Evolutionary conservation across 2,329 filamentous ascomycete genomes (phyloP), one percentile per base, ranked within the genome.

Genomic region (Sordariomycetes sp.): DNA sequence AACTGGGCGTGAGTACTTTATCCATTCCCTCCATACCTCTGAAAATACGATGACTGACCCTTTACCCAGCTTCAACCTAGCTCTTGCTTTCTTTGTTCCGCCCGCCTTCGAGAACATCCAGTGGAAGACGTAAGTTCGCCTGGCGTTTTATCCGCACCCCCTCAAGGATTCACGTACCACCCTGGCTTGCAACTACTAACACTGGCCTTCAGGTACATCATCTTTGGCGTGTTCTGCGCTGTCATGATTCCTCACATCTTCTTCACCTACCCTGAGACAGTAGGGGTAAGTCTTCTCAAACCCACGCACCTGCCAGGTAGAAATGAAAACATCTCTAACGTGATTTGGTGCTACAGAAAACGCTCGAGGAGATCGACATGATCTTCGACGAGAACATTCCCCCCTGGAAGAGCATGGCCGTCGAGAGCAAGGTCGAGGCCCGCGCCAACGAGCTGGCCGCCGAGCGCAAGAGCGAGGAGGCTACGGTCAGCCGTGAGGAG

Each of bases 201-300:
- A n/a, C 10, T 17, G 36, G 4, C 4, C 36, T 12, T 2, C 39
- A 45, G 39, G 13, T 45, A 45, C 39, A 17, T 45, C 17, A 45
- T 45, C 39, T 45, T 70, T 56, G 65, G 70, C 10, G 69, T 75
- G 10, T 75, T 74, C 58, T 72, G 69, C 58, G 62, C 75, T 39
- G 72, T 69, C 34, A 73, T 72, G 54, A 66, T 70, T 3, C 63
- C 75, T 32, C 74, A 78, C 60, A 70, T 70, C 7, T 68, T 72
- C 56, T 74, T 68, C 55, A 74, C 59, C 52, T 72, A 72, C 59
- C 72, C 71, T 1, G 70, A 73, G 64, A 72, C 70, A 3, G 39
- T 17, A 15, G 39, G 39, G 3, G 39, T 45, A 45, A 45, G 39
- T 45, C 5, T 45, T 8, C 4, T 17, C 7, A n/a, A 32, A 32